Evolutionary conservation across 1,284 basidiomycete genomes (phyloP).

Genomic region (Irpex rosettiformis): DNA sequence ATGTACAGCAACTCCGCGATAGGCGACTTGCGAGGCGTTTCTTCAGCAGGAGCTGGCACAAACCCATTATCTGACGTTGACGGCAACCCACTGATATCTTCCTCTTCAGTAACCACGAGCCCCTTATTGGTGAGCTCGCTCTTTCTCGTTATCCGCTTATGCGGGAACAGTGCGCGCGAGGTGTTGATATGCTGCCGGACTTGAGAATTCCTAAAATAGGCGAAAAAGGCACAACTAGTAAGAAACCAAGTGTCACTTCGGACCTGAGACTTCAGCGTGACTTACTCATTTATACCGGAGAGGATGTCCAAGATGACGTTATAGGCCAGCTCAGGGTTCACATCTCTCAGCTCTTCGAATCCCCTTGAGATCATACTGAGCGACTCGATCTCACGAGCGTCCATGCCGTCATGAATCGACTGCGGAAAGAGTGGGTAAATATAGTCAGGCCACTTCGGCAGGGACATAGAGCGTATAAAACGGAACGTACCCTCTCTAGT

Average conservation of each 20-base stretch:
- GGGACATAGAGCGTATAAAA: constrained; percentile 1
- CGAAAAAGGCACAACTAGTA: constrained; percentile 14
- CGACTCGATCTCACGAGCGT: constrained; percentile 84
- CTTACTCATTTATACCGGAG: constrained; percentile 88
- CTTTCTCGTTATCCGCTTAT: constrained; percentile 72
- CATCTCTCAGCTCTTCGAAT: constrained; percentile 78
- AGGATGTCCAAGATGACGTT: constrained; percentile 85
- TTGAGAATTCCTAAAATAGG: constrained; percentile 53
- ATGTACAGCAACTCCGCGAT: constrained; percentile 94
- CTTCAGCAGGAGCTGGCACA: constrained; percentile 9
- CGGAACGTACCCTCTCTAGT: constrained; percentile 59
- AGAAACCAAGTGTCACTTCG: background rate
- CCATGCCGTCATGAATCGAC: constrained; percentile 81
- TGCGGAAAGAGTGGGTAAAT: constrained; percentile 29
- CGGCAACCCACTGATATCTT: constrained; percentile 57
- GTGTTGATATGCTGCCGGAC: constrained; percentile 80
- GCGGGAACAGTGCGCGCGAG: constrained; percentile 66
- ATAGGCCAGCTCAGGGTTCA: constrained; percentile 83
- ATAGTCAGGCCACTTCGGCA: constrained; percentile 10
- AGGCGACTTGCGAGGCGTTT: constrained; percentile 59
- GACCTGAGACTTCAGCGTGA: constrained; percentile 15
- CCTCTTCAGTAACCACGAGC: constrained; percentile 74
- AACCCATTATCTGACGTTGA: constrained; percentile 29
- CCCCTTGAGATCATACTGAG: constrained; percentile 88
- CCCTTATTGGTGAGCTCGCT: constrained; percentile 82